Base-by-base conservation (phyloP, 2,329 filamentous ascomycete species). In the Leptographium procerum region DNA sequence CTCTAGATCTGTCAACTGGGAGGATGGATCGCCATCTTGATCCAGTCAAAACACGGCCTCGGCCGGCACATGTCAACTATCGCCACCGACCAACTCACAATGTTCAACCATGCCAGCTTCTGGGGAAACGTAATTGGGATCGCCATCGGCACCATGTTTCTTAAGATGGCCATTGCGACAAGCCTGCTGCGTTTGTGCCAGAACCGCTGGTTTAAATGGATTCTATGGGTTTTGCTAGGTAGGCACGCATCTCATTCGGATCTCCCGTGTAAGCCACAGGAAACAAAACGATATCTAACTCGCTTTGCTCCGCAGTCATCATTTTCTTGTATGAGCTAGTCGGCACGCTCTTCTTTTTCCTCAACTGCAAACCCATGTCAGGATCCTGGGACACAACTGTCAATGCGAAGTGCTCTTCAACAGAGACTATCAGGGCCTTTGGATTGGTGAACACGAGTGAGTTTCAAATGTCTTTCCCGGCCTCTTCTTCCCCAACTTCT, bases 61-160 rank as follows among this genome's bases (percentile, higher is more conserved):
- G 79, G 79, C 8, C 71, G 68, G 54, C 77, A 79, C 61, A 65
- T 68, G 11, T 60, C 67, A 6, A 71, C 72, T 2, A 68, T 79
- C 34, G 61, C 67, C 2, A 57, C 59, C 1, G 34, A 63, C 1
- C 71, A 73, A 50, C 67, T 70, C 19, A 63, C 65, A n/a, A 64
- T 65, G 2, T 73, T 76, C 56, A 62, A 68, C 2, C 73, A 76
- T 52, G 72, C 74, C 50, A 69, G 71, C 28, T 79, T 74, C 62
- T 70, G 73, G 53, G 75, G 80, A 60, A 72, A 73, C 8, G 66
- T 82, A 53, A 66, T 77, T 50, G 69, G 76, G 24, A 73, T 78
- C 63, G 57, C 31, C 54, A 45, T 59, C 28, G 58, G 60, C 29
- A 57, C 61, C n/a, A 57, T 60, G 51, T 61, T 65, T 26, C 58